Conservation (phyloP, 257 asterid species). For the Ajuga chamaepitys region DNA sequence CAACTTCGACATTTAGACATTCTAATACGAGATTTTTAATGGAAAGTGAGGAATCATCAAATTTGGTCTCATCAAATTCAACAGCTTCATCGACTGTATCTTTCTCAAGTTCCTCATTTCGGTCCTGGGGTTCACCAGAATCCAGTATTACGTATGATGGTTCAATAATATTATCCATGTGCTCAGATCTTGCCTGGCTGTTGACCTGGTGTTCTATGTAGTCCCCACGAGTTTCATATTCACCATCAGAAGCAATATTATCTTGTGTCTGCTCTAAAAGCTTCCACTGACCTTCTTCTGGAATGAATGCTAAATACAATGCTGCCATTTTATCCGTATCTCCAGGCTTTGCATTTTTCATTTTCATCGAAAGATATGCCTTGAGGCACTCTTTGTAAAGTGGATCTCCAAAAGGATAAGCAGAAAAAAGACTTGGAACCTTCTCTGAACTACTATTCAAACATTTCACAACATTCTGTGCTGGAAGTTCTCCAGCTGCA, state of each 20-base stretch:
- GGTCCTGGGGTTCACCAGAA: slow-evolving; percentile 33
- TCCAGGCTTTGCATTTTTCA: slow-evolving; percentile 25
- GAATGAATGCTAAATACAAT: slow-evolving; percentile 51
- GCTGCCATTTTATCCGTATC: slow-evolving; percentile 39
- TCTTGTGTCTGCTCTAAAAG: slow-evolving; percentile 44
- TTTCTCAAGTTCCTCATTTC: slow-evolving; percentile 29
- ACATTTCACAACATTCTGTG: slow-evolving; percentile 23
- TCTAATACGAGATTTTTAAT: slow-evolving; percentile 52
- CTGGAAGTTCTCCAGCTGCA: slow-evolving; percentile 28
- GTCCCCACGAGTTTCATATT: slow-evolving; percentile 13
- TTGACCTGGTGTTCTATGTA: slow-evolving; percentile 12
- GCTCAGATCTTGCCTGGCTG: slow-evolving; percentile 16
- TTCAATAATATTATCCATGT: slow-evolving; percentile 41
- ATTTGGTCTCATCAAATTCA: slow-evolving; percentile 23
- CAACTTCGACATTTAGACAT: slow-evolving; percentile 65
- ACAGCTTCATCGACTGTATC: slow-evolving; percentile 13
- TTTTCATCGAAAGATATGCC: slow-evolving; percentile 35
- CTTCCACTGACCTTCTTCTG: slow-evolving; percentile 79
- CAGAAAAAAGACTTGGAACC: slow-evolving; percentile 22
- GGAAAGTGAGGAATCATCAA: slow-evolving; percentile 24
- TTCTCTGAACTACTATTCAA: slow-evolving; percentile 26
- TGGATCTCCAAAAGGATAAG: slow-evolving; percentile 37
- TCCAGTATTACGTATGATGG: slow-evolving; percentile 61
- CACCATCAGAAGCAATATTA: slow-evolving; percentile 20
- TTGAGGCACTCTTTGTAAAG: slow-evolving; percentile 46